phyloP scores from a whole-genome alignment of 306 rosid genomes.

The Parietaria judaica region DNA sequence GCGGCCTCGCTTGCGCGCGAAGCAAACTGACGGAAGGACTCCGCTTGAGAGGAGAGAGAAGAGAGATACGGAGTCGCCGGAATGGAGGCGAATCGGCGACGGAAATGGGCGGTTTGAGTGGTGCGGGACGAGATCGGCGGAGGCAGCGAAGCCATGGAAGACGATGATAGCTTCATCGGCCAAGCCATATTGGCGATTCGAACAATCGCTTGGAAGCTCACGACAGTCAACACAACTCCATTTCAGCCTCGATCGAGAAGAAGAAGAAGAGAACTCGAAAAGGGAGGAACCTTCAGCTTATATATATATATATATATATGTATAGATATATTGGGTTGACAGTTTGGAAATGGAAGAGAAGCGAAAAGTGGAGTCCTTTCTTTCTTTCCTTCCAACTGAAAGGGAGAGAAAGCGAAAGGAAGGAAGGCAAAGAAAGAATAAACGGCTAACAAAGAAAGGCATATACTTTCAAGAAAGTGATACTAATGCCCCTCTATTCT shows the following conservation, averaged over 20 bases:
- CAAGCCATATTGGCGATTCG: slow-evolving; percentile 1
- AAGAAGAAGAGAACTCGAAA: too few species aligned
- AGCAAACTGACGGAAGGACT: slow-evolving; percentile 1
- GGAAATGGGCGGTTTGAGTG: background rate
- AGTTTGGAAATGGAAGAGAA: background rate
- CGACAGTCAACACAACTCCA: background rate
- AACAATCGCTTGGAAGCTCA: background rate
- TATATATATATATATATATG: too few species aligned
- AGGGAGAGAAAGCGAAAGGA: background rate
- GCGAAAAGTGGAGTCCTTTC: background rate
- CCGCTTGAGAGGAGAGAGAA: background rate
- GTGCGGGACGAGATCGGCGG: background rate
- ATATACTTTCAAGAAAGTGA: too few species aligned
- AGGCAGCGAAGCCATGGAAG: background rate
- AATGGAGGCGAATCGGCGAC: slow-evolving; percentile 5
- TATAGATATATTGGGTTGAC: too few species aligned
- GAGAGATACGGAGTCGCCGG: background rate
- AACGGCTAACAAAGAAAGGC: background rate
- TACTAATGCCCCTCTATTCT: too few species aligned
- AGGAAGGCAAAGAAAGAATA: slow-evolving; percentile 7
- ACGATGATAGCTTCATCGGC: slow-evolving; percentile 1
- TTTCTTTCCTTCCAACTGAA: background rate
- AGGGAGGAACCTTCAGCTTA: too few species aligned
- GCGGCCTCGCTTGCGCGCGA: background rate
- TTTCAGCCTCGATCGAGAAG: background rate